Conservation (phyloP, 805 yeast genomes). For the Barnettozyma californica region DNA sequence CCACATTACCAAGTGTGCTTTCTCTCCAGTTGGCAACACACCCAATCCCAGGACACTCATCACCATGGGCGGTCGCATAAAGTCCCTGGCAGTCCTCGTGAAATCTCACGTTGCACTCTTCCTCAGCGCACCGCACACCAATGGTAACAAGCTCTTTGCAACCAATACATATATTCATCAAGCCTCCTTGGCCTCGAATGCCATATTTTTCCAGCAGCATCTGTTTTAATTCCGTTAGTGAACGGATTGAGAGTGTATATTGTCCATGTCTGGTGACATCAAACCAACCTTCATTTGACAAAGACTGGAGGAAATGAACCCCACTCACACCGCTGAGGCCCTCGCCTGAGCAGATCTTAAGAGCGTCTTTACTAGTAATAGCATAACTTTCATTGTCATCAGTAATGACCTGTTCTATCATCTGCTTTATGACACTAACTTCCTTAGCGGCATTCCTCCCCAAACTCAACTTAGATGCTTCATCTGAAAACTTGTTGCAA, state of each 20-base stretch:
- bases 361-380: constrained; percentile 27
- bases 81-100: constrained; percentile 44
- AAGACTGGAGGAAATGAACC: constrained; percentile 31
- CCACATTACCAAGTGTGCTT: constrained; percentile 16
- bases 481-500: constrained; percentile 32
- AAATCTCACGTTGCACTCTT: constrained; percentile 34
- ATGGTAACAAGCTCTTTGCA: constrained; percentile 50
- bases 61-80: constrained; percentile 30
- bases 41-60: constrained; percentile 29
- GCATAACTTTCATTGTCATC: constrained; percentile 27
- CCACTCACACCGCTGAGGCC: constrained; percentile 35
- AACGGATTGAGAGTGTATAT: constrained; percentile 35
- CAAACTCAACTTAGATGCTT: constrained; percentile 31
- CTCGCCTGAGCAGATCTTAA: constrained; percentile 15
- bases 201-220: constrained; percentile 42
- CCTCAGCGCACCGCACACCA: constrained; percentile 39
- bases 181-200: constrained; percentile 28
- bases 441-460: constrained; percentile 31
- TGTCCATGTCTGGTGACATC: constrained; percentile 29
- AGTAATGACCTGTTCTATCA: constrained; percentile 34
- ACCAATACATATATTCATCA: constrained; percentile 38
- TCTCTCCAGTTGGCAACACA: constrained; percentile 23
- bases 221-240: constrained; percentile 42
- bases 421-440: constrained; percentile 34
- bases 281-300: constrained; percentile 53